phyloP scores from a whole-genome alignment of 371 early-diverging fungal genomes.

The Mucor mucedo region DNA sequence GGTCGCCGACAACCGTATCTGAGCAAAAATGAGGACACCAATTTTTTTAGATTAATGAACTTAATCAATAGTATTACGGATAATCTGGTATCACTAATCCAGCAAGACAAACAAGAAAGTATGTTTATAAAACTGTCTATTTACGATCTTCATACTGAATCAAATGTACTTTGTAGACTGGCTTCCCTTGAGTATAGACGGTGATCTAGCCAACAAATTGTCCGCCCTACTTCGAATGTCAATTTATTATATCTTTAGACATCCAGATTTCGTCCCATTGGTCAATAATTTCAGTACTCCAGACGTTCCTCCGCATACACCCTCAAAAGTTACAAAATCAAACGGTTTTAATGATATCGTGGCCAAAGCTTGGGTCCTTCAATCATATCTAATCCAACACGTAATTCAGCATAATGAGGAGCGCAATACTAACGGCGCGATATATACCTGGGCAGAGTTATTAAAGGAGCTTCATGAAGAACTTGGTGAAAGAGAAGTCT shows the following conservation, averaged over 20 bases:
- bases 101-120: constrained; percentile 11
- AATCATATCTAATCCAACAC: constrained; percentile 27
- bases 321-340: constrained; percentile 36
- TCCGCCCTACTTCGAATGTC: constrained; percentile 26
- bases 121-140: not conserved
- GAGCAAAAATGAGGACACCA: constrained; percentile 33
- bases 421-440: not conserved
- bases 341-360: constrained; percentile 40
- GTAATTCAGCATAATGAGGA: constrained; percentile 6
- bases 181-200: constrained; percentile 6
- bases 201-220: constrained; percentile 5
- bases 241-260: constrained; percentile 46
- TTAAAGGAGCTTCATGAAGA: constrained; percentile 63
- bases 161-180: constrained; percentile 6
- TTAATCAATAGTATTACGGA: constrained; percentile 20
- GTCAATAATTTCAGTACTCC: constrained; percentile 46
- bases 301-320: constrained; percentile 37
- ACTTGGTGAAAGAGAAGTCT: constrained; percentile 69
- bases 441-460: constrained; percentile 40
- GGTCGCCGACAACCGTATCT: not conserved
- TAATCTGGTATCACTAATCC: constrained; percentile 10
- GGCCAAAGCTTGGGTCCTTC: constrained; percentile 38
- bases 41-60: constrained; percentile 31
- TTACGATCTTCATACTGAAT: too few relatives aligned
- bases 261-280: constrained; percentile 53